Evolutionary conservation across 306 rosid genomes (phyloP), one percentile per base, ranked within the genome.

Genomic region (Citrullus colocynthis): DNA sequence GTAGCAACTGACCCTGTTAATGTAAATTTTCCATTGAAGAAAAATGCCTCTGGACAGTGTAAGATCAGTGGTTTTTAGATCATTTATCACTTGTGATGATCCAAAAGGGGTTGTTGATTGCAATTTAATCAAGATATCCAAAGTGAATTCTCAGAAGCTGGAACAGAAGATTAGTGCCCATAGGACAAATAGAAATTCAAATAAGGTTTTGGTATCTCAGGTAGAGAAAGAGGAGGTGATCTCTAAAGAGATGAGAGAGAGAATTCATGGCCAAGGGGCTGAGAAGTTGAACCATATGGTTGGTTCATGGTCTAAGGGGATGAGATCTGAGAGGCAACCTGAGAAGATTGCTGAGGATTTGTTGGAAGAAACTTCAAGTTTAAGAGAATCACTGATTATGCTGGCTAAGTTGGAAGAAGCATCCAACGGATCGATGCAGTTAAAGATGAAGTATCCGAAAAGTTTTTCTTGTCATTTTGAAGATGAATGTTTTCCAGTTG

Each of bases 51-150:
- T 81, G 77, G 93, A 89, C 85, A 70, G 85, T 78, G 71, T 81
- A 17, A 88, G 65, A 86, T 86, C 84, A 86, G 85, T 86, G 79
- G 88, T 88, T 80, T 95, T 88, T 81, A 92, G 87, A 82, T 86
- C 97, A 59, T 88, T 92, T 84, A 80, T 92, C 84, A 83, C 92
- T 77, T 95, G 99, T 87, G 89, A 90, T 70, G 93, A 95, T 85
- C 97, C 97, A 83, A 90, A 86, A 81, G 99, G 97, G 30, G 97
- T 92, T 48, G 92, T 92, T 58, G 90, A 90, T 63, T 95, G 97
- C 81, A 88, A 87, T 79, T 72, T 83, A 77, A 84, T 86, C 59
- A 92, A 88, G 82, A 95, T 75, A 85, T 80, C 83, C 87, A 88
- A 86, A 87, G 81, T 80, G 17, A 75, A 30, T 83, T 82, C 83